Conservation (phyloP, 2,329 filamentous ascomycete species). For the Arthrobotrys entomopaga region DNA sequence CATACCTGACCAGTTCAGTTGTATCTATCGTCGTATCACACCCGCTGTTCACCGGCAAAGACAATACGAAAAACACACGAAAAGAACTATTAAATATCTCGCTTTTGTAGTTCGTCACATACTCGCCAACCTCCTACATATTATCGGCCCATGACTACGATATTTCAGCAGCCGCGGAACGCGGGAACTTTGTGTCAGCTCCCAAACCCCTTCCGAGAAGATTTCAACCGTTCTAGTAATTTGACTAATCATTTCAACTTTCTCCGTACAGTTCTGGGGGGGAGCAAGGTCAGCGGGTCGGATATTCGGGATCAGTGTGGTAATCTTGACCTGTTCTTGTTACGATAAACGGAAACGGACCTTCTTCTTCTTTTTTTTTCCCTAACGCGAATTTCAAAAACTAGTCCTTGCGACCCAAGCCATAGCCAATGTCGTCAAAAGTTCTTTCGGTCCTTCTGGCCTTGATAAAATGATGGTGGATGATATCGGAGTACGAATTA, state of each 20-base stretch:
- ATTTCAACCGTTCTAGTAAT: too few relatives aligned
- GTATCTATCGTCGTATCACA: not conserved
- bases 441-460: constrained; percentile 95
- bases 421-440: constrained; percentile 98
- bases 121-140: not conserved
- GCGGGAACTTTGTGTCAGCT: constrained; percentile 85
- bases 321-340: constrained; percentile 62
- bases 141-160: constrained; percentile 77
- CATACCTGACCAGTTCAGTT: too few relatives aligned
- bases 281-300: constrained; percentile 94
- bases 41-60: too few relatives aligned
- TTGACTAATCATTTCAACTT: constrained; percentile 16
- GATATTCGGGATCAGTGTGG: constrained; percentile 98
- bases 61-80: not conserved
- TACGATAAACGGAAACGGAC: not conserved
- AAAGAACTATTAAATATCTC: not conserved
- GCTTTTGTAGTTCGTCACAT: not conserved
- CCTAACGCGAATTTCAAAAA: constrained; percentile 15
- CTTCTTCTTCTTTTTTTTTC: not conserved
- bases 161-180: constrained; percentile 95
- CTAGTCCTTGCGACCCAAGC: constrained; percentile 92
- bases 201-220: not conserved
- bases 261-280: constrained; percentile 76
- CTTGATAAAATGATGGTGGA: constrained; percentile 99
- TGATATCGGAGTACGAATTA: constrained; percentile 81